Base-by-base conservation (phyloP, 2,329 filamentous ascomycete species). In the Sporothrix variecibatus region DNA sequence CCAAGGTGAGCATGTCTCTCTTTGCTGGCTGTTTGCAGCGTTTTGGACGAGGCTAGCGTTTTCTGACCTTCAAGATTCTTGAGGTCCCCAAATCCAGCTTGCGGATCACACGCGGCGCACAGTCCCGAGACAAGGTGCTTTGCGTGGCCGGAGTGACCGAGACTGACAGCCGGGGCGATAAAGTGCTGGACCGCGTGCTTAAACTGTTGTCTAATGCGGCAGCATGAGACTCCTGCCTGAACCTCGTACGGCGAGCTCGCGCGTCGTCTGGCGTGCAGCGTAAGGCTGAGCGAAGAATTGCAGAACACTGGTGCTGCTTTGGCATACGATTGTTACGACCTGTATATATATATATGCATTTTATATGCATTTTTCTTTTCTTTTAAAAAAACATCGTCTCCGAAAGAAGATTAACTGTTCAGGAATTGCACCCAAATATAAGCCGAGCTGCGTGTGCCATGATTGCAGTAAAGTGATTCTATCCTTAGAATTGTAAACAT, bases 51-150 rank as follows among this genome's bases (percentile, higher is more conserved):
- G 26, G 9, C 4, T 20, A 7, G 53, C 43, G 11, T 8, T 34
- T n/a, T 15, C 43, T 49, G 28, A 69, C 67, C 8, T 23, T 4
- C 23, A n/a, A 91, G 88, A 84, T 86, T 6, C 84, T 93, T 2
- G 84, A 84, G 1, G 83, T 91, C 7, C 87, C 91, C 40, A 93
- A 91, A 79, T 90, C 91, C 0, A 86, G 89, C 75, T 81, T 93
- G 0, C 84, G 87, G 60, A 87, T 94, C 56, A 86, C 87, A 15
- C 88, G 88, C 20, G 92, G 92, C 0, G 79, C 86, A 72, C 93
- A 90, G 80, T 90, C 88, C 26, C 85, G 87, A 73, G 88, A 91
- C 60, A 94, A 94, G 82, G 90, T 86, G 0, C 81, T 92, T 15
- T 82, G 84, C 2, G 73, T 87, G 7, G 79, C 72, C 9, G 83